phyloP scores from a whole-genome alignment of 1,284 basidiomycete species.

The Agaricales sp. region DNA sequence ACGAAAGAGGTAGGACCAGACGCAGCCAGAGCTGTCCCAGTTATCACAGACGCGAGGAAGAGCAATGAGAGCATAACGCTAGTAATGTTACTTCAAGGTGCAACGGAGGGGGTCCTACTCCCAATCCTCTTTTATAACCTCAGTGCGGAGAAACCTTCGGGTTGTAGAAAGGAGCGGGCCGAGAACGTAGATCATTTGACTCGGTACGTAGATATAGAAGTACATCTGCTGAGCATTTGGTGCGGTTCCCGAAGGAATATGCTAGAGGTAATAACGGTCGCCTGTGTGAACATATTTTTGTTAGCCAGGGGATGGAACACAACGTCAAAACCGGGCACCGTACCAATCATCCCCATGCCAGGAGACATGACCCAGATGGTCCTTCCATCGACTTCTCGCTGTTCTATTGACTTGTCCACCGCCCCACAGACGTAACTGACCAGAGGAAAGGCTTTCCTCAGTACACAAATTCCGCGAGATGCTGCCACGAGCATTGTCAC shows the following conservation, averaged over 20 bases:
- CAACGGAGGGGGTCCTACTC: too few species aligned
- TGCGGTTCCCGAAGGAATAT: neutral
- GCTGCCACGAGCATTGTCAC: conserved; percentile 83
- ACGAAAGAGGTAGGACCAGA: conserved; percentile 14
- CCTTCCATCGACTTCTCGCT: conserved; percentile 36
- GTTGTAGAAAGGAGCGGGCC: neutral
- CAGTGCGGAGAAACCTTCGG: too few species aligned
- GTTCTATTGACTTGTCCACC: conserved; percentile 57
- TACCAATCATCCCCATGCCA: conserved; percentile 77
- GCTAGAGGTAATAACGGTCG: conserved; percentile 34
- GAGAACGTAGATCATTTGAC: too few species aligned
- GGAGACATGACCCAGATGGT: conserved; percentile 72
- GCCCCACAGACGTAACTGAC: conserved; percentile 79
- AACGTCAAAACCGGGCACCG: conserved; percentile 12
- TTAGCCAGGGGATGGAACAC: conserved; percentile 2
- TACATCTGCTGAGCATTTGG: neutral
- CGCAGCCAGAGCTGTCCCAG: neutral
- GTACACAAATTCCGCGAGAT: conserved; percentile 67
- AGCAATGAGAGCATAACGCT: conserved; percentile 18
- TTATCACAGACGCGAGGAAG: conserved; percentile 8
- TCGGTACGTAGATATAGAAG: too few species aligned
- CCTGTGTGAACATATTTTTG: conserved; percentile 15
- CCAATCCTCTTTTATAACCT: too few species aligned
- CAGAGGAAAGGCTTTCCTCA: conserved; percentile 74
- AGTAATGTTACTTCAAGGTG: conserved; percentile 6